Percentiles rank a stretch among this genome's conserved stretches.
These are phyloP conservation scores for Dryas drummondii DNA, from an alignment of 306 rosid species.

Conservation along the genomic window DNA sequence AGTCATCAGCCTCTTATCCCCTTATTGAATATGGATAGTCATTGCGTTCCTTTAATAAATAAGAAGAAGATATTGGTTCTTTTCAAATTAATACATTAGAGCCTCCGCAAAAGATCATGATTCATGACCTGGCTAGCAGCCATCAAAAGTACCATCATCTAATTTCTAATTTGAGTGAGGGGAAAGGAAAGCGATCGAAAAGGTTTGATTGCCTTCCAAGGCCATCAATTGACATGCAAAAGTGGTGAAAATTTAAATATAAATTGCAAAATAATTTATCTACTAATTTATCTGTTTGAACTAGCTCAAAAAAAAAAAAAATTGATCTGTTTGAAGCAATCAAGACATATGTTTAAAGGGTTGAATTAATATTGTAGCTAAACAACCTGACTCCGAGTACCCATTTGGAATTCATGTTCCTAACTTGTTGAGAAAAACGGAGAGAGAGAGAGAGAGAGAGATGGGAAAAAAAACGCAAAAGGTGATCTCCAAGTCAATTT, in stretches of 20 bases:
- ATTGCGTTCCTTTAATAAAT: background rate
- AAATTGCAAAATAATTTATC: background rate
- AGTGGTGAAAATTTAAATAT: background rate
- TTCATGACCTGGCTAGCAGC: constrained; percentile 17
- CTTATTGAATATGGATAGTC: background rate
- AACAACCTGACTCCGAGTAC: background rate
- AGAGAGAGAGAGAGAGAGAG: constrained; percentile 3
- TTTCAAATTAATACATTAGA: background rate
- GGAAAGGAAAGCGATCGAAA: constrained; percentile 22
- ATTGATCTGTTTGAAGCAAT: background rate
- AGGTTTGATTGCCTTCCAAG: constrained; percentile 38
- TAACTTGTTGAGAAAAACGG: too few relatives aligned
- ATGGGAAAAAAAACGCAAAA: background rate
- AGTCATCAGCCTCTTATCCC: too few relatives aligned
- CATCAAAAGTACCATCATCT: constrained; percentile 22
- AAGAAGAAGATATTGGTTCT: background rate
- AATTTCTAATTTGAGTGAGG: constrained; percentile 25
- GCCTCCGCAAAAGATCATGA: background rate
- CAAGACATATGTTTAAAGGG: background rate
- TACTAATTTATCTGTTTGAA: background rate
- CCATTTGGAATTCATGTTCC: too few relatives aligned
- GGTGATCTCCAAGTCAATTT: constrained; percentile 39
- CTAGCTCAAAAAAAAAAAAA: too few relatives aligned
- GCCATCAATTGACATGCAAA: constrained; percentile 20
- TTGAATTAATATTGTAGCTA: background rate